Conservation (phyloP, 495 filamentous ascomycete species). For the Penicillium canariense region DNA sequence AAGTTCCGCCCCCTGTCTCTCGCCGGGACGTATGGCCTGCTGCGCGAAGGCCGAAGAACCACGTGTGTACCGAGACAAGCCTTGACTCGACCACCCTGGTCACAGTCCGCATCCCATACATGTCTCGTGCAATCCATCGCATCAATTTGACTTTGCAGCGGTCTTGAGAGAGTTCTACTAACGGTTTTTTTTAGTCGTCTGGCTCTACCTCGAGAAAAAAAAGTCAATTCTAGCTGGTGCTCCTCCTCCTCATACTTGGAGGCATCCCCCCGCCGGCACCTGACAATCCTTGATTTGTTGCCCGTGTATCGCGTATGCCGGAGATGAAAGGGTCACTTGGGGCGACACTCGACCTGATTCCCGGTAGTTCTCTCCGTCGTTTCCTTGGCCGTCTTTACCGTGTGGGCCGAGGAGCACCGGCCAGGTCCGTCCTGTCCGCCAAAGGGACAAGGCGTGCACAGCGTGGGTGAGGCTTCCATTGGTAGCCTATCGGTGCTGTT, state of each 20-base stretch:
- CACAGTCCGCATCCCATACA: background rate
- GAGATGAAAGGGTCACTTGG: conserved; percentile 22
- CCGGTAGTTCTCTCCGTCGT: conserved; percentile 12
- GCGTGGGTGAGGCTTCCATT: conserved; percentile 5
- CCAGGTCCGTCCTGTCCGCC: background rate
- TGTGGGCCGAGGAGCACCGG: background rate
- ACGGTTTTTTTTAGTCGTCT: background rate
- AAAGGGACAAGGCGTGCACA: background rate
- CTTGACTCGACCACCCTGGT: conserved; percentile 1
- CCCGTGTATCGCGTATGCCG: conserved; percentile 23
- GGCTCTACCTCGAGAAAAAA: conserved; percentile 1
- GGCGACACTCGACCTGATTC: conserved; percentile 13
- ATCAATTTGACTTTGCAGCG: background rate
- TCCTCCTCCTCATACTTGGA: conserved; percentile 5
- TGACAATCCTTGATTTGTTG: conserved; percentile 23
- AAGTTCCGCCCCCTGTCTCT: background rate
- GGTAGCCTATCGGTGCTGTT: conserved; percentile 5
- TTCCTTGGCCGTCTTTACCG: background rate
- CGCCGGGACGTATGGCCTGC: background rate
- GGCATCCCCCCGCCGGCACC: conserved; percentile 8
- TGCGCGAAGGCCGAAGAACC: background rate
- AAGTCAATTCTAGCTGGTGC: background rate
- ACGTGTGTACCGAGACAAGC: background rate
- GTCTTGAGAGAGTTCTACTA: background rate
- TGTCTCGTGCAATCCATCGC: background rate